Evolutionary conservation across 2,329 filamentous ascomycete genomes (phyloP), one percentile per base, ranked within the genome.

Genomic region (Scedosporium dehoogii): DNA sequence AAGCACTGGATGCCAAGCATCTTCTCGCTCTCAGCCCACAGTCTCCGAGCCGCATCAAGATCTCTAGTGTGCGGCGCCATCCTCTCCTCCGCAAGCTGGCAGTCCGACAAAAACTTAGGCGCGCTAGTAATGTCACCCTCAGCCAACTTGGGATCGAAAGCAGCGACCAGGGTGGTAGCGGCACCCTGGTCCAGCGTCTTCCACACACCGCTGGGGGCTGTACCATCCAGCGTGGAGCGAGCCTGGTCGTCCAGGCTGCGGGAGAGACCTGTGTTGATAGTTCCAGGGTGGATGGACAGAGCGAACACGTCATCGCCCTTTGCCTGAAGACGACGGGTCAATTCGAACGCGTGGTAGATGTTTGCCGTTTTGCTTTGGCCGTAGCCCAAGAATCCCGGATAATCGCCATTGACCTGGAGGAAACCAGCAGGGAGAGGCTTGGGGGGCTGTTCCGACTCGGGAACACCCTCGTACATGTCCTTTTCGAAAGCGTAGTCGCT

Each of bases 311-410:
- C 57, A 23, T 48, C 25, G 21, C 53, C 27, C 55, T 48, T 21
- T 25, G 41, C 33, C 3, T 63, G 33, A 9, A 67, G 58, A 2
- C 66, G 66, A 0, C 53, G 10, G 23, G 61, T 12, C 59, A 64
- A 2, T 66, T 63, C 51, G 61, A 64, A 6, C 65, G 42, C 61
- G 62, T 68, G 67, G 18, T 71, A 67, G 10, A 70, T 65, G 46
- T 71, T 72, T 16, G 70, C 70, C 14, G 69, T 68, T 62, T 72
- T 72, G 62, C 68, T 66, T 60, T 71, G 70, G 1, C 68, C 70
- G 46, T 71, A 72, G 3, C 67, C 67, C 4, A 64, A 21, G 62
- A 66, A 68, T 3, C 62, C 62, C 2, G 65, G 58, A 57, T 69
- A 69, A 16, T 65, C 67, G n/a, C 64, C 62, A 72, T 38, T 27